Evolutionary conservation across 108 stramenopile species (phyloP).

Genomic region (Conticribra weissflogii): DNA sequence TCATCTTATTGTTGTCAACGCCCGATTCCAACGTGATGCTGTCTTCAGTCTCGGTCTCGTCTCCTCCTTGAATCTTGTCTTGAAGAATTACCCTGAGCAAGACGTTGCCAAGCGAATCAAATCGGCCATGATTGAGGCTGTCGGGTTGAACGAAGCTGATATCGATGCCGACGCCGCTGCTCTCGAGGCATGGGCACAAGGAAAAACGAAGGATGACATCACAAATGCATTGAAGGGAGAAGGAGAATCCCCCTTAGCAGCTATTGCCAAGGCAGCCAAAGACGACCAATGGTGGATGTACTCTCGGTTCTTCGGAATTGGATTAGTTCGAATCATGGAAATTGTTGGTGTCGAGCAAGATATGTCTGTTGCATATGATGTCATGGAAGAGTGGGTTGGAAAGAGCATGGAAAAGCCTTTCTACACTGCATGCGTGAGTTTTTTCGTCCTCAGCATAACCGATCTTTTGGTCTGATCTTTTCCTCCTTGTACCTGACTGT

Average conservation of each 20-base stretch:
- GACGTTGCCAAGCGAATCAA: conserved; percentile 78
- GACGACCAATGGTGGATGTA: conserved; percentile 92
- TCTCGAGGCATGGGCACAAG: conserved; percentile 82
- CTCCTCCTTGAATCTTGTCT: conserved; percentile 70
- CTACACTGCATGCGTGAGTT: conserved; percentile 90
- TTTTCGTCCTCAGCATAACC: neutral
- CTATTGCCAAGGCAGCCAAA: conserved; percentile 69
- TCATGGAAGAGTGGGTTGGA: conserved; percentile 89
- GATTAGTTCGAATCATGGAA: conserved; percentile 86
- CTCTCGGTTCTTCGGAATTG: conserved; percentile 88
- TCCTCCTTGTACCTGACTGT: too few species aligned
- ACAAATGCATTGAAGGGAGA: conserved; percentile 82
- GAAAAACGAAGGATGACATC: conserved; percentile 89
- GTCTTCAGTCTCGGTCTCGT: conserved; percentile 86
- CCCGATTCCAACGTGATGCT: conserved; percentile 86
- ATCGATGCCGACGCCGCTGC: conserved; percentile 78
- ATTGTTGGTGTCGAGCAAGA: conserved; percentile 81
- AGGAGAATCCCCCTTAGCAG: conserved; percentile 70
- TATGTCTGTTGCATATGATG: conserved; percentile 88
- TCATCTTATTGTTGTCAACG: conserved; percentile 91
- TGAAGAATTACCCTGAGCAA: conserved; percentile 92
- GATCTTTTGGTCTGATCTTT: too few species aligned
- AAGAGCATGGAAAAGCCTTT: conserved; percentile 77
- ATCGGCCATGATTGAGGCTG: conserved; percentile 78
- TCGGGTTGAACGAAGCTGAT: conserved; percentile 80